Base-by-base conservation (phyloP, 2,329 filamentous ascomycete species). In the Pseudofabraea citricarpa region DNA sequence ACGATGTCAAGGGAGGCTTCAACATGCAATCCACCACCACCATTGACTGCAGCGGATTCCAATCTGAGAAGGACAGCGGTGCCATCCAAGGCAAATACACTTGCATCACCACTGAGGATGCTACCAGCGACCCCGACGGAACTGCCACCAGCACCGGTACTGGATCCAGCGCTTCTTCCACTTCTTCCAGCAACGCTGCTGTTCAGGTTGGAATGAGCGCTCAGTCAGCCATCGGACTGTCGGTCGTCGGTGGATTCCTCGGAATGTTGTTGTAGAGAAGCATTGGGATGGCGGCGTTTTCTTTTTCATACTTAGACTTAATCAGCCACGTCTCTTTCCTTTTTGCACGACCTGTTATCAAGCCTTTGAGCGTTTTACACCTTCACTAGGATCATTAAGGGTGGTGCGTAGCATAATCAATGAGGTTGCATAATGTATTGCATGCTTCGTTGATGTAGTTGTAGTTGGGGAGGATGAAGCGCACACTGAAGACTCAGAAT, bases 1-100 rank as follows among this genome's bases (percentile, higher is more conserved):
- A 75, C 47, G 74, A 83, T 51, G 85, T 90, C 55, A 74, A 76
- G 60, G 87, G 87, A 67, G 79, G 78, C 48, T 85, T 88, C 64
- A 82, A 83, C 59, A 70, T 87, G 29, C 52, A 61, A 47, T 54
- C 48, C 24, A 52, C 52, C 6, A 41, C 43, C 16, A 33, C 40
- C 5, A 56, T 63, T 31, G 52, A 56, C 42, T 62, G 60, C 52
- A 39, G 27, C 16, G 41, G 45, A 9, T 61, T 58, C 49, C 31
- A 56, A 21, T 33, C 47, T 19, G 47, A 56, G 44, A 51, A 63
- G 35, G 50, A 53, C 44, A 60, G 63, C 38, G 58, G 63, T 29
- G 57, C 69, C 54, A 71, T 75, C 61, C 65, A 67, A 48, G 74
- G 73, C 48, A 63, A 56, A 20, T 72, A 66, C 61, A 64, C 58